Evolutionary conservation across 2,329 filamentous ascomycete species (phyloP), one percentile per base, ranked within the genome.

Genomic region (Phyllosticta citrichinensis): DNA sequence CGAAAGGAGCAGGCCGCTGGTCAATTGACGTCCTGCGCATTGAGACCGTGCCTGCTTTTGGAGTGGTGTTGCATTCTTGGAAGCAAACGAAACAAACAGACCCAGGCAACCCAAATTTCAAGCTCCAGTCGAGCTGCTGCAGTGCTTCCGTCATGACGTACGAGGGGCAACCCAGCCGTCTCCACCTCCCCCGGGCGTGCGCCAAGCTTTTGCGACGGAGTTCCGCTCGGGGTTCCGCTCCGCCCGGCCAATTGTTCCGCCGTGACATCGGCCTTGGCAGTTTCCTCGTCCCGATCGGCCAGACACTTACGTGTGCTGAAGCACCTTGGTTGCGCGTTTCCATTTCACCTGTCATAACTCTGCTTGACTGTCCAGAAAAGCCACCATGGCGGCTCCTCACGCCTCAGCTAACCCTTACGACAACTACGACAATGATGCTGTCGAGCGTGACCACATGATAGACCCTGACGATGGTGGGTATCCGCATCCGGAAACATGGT

Each of bases 391-490:
- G 40, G 40, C 40, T 47, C 40, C 40, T 47, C 40, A 47, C 40
- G n/a, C 40, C 40, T 47, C 40, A n/a, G 17, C 40, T 63, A 74
- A 71, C 63, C 69, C 71, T 14, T 73, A 73, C 68, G 70, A 71
- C 55, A 71, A 71, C 57, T 79, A 79, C 67, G 76, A 80, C 66
- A 70, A 73, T 64, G 75, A 78, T 61, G 72, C 74, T 20, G 70
- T 77, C 52, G 77, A 79, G 65, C 76, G 77, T 66, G 78, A 80
- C 68, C 59, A 61, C 19, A 73, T 80, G 64, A 80, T 81, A 58
- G 79, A 81, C 67, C 77, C 79, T 20, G 79, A 81, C 68, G 79
- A 80, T 72, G 78, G 78, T 80, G 71, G 63, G 69, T 59, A 51
- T 25, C 53, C 30, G 55, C 53, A 53, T 53, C 14, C 52, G 52